These are phyloP conservation scores for Serpula lacrymans DNA, from an alignment of 768 basidiomycete genomes.

Conservation along the genomic window DNA sequence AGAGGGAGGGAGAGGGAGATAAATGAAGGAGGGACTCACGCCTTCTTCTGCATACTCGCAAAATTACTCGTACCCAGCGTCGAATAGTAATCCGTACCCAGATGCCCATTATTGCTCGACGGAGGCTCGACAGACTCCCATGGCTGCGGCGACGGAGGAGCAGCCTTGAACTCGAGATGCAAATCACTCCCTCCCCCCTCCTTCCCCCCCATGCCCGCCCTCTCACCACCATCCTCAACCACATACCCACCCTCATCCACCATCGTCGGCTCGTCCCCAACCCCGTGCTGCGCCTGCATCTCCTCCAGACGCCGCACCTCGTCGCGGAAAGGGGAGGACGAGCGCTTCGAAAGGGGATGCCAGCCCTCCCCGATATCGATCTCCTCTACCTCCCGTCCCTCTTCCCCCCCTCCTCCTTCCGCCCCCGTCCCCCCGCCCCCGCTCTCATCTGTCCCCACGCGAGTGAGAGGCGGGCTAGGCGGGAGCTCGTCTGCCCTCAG, in stretches of 20 bases:
- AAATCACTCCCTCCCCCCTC: constrained; percentile 40
- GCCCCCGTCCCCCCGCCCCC: background rate
- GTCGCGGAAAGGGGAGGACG: constrained; percentile 4
- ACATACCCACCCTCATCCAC: constrained; percentile 14
- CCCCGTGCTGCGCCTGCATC: constrained; percentile 13
- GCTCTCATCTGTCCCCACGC: constrained; percentile 18
- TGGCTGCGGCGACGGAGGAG: constrained; percentile 58
- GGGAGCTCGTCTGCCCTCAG: constrained; percentile 20
- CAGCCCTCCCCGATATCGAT: constrained; percentile 22
- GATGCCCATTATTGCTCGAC: constrained; percentile 31
- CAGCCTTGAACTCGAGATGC: constrained; percentile 44
- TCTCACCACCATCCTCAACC: constrained; percentile 24
- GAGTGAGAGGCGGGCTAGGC: constrained; percentile 29
- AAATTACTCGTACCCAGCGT: constrained; percentile 42
- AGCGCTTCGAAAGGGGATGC: constrained; percentile 18
- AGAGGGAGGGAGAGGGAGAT: constrained; percentile 6
- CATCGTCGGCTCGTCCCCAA: constrained; percentile 4
- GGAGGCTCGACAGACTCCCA: constrained; percentile 64
- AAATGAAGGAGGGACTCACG: constrained; percentile 30
- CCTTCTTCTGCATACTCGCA: constrained; percentile 37
- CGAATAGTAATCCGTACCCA: constrained; percentile 38
- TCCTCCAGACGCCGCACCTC: constrained; percentile 8
- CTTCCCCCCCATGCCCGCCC: constrained; percentile 24
- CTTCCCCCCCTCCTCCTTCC: constrained; percentile 4
- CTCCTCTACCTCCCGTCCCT: constrained; percentile 12